Conservation (phyloP, 2,329 filamentous ascomycete genomes). For the Neurospora sp. region DNA sequence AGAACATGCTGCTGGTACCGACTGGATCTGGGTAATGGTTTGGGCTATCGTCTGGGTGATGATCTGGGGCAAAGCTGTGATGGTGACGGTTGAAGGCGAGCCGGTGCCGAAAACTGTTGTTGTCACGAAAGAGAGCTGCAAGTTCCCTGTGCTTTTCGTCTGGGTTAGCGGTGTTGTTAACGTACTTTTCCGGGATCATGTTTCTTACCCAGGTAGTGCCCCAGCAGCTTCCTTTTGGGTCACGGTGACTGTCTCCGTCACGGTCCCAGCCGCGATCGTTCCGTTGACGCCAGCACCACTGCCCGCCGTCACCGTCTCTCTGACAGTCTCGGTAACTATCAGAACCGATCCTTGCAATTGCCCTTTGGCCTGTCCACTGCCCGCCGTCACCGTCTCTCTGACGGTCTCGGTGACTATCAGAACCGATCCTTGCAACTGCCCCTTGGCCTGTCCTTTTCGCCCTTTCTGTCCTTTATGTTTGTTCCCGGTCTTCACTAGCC, state of each 20-base stretch:
- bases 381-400: conserved; percentile 27
- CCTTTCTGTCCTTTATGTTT: neutral
- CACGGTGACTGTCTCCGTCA: conserved; percentile 20
- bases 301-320: conserved; percentile 27
- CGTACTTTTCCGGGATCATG: neutral
- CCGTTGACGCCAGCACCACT: conserved; percentile 21
- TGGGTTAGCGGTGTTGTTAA: conserved; percentile 7
- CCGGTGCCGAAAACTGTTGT: conserved; percentile 25
- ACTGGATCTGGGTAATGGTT: neutral
- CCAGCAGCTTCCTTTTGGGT: conserved; percentile 2
- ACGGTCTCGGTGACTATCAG: conserved; percentile 24
- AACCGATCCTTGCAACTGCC: conserved; percentile 3
- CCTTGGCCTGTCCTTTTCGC: conserved; percentile 12
- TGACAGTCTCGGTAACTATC: conserved; percentile 24
- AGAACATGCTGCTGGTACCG: neutral
- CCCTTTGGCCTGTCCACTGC: conserved; percentile 6
- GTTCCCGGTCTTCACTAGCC: conserved; percentile 2
- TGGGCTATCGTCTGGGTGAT: conserved; percentile 14
- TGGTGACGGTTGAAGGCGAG: conserved; percentile 23
- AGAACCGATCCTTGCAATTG: conserved; percentile 4
- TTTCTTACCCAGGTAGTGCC: conserved; percentile 1
- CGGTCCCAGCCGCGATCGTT: conserved; percentile 21
- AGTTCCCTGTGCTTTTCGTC: conserved; percentile 3
- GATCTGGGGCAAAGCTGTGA: conserved; percentile 25
- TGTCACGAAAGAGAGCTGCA: conserved; percentile 28